Evolutionary conservation across 306 rosid species (phyloP), one percentile per base, ranked within the genome.

Genomic region (Prunus campanulata): DNA sequence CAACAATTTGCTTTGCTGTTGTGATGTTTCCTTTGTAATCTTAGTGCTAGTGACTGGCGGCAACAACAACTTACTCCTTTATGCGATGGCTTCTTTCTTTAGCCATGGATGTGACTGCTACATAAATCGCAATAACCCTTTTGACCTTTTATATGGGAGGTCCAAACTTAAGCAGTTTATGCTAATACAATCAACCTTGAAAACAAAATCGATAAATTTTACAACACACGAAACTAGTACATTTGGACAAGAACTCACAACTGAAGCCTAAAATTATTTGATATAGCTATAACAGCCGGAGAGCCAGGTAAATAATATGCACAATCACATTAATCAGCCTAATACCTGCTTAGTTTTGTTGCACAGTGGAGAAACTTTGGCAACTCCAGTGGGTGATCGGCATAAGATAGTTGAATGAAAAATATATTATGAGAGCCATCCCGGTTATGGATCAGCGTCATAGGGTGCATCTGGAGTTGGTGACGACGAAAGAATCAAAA

Each of bases 371-470:
- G 39, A 19, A n/a, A 13, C 24, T 70, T 5, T 35, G 66, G 52
- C 11, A 52, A n/a, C 59, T 68, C 13, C 29, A 75, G 32, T 8
- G 60, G 32, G 59, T 44, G 27, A 29, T 54, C 22, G 54, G 24
- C 54, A 32, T 32, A 50, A 8, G 12, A n/a, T 8, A 14, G 59
- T 69, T 54, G 56, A 18, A 48, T 32, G 6, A 1, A 77, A 27
- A 68, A 2, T 60, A 22, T 11, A 60, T 8, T 11, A 5, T 22
- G 56, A 60, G 55, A 55, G 51, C 74, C 14, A 42, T 20, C 30
- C 75, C 54, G 64, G 52, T 86, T 87, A 95, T 13, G 97, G 99
- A 82, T 95, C 99, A 76, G 83, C 86, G 12, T 95, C 97, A 30
- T 84, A 63, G 63, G 79, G 96, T 66, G 77, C 86, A 78, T 51